Percentiles rank a stretch among this genome's conserved stretches.
These are phyloP conservation scores for Neospermospora avenae DNA, from an alignment of 2,329 filamentous ascomycete species.

Conservation along the genomic window DNA sequence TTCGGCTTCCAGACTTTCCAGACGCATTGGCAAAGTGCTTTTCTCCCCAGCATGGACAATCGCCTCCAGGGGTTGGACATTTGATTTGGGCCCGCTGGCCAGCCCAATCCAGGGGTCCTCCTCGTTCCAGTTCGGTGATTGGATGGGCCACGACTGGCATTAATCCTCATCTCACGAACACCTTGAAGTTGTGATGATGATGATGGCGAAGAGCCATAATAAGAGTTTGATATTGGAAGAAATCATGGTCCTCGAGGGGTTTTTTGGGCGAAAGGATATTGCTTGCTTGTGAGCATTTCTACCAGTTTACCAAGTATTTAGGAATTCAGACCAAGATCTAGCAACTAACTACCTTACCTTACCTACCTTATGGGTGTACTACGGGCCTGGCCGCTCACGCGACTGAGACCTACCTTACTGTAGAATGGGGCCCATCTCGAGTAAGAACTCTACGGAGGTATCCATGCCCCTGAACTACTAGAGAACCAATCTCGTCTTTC, in stretches of 20 bases:
- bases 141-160: conserved; percentile 1
- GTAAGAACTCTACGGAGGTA: too few species aligned
- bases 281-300: conserved; percentile 9
- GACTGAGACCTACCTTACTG: too few species aligned
- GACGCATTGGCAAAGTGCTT: background rate
- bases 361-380: background rate
- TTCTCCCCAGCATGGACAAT: conserved; percentile 1
- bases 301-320: too few species aligned
- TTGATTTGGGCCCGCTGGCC: conserved; percentile 1
- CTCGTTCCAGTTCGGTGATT: background rate
- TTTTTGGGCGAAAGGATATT: background rate
- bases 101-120: background rate
- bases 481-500: conserved; percentile 8
- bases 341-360: too few species aligned
- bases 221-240: background rate
- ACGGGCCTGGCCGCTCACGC: conserved; percentile 6
- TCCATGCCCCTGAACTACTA: background rate
- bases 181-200: background rate
- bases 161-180: conserved; percentile 8
- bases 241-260: background rate
- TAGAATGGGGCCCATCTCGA: too few species aligned
- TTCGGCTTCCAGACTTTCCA: background rate
- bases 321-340: too few species aligned
- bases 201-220: background rate
- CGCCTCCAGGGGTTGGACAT: conserved; percentile 8